Conservation (phyloP, 805 yeast species). For the Cyberlindnera maritima region DNA sequence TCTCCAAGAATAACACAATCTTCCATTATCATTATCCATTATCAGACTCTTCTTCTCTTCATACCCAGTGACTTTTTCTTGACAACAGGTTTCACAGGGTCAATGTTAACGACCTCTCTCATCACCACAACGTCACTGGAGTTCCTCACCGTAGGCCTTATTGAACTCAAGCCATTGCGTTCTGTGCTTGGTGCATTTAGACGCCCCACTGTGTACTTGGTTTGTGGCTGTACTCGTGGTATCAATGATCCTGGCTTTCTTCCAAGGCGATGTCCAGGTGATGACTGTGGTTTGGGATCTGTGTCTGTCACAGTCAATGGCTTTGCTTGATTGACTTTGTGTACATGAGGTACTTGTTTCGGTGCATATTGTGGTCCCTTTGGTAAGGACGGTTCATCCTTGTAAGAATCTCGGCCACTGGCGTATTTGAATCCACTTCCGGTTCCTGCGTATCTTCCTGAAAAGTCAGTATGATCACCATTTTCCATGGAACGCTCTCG, state of each 20-base stretch:
- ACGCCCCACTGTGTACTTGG: no score
- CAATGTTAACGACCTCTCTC: not conserved
- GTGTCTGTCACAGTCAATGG: no score
- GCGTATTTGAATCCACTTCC: not conserved
- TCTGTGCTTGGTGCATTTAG: no score
- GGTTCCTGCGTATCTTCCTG: not conserved
- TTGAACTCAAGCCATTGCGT: no score
- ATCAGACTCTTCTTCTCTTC: slow-evolving; percentile 3
- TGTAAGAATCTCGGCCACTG: not conserved
- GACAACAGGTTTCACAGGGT: not conserved
- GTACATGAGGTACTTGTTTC: not conserved
- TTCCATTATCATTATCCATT: no score
- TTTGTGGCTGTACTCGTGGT: no score
- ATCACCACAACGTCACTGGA: not conserved
- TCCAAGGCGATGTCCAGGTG: no score
- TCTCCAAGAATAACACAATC: no score
- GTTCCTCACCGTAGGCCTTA: no score
- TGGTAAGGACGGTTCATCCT: not conserved
- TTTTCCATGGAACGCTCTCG: slow-evolving; percentile 18
- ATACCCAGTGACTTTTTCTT: slow-evolving; percentile 1
- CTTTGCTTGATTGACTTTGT: not conserved
- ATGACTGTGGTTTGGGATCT: no score
- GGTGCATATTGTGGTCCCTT: slow-evolving; percentile 8
- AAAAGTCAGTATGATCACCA: not conserved
- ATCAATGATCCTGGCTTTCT: no score